Evolutionary conservation across 176 grass and related monocot genomes (phyloP).

Genomic region (Ensete glaucum): DNA sequence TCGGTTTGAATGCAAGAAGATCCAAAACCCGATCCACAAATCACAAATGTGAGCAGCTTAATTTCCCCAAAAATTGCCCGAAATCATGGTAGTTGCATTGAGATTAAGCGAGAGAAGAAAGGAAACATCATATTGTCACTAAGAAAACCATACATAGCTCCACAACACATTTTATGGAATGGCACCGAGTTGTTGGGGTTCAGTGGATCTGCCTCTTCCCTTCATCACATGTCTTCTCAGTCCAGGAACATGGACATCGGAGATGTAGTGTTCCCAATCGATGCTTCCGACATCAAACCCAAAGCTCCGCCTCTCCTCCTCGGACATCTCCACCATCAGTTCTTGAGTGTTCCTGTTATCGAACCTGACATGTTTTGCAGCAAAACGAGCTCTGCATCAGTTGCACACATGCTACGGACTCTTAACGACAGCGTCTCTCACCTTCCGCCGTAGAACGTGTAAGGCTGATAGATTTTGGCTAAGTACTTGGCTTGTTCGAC

Average conservation of each 20-base stretch:
- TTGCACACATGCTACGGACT: too few relatives aligned
- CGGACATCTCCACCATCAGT: slow-evolving; percentile 58
- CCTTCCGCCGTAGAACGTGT: slow-evolving; percentile 90
- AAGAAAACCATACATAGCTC: too few relatives aligned
- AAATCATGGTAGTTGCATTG: too few relatives aligned
- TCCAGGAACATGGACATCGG: slow-evolving; percentile 80
- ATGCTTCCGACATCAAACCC: slow-evolving; percentile 68
- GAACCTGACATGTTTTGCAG: slow-evolving; percentile 39
- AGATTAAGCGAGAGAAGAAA: too few relatives aligned
- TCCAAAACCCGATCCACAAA: too few relatives aligned
- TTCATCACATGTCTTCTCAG: slow-evolving; percentile 84
- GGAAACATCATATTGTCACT: too few relatives aligned
- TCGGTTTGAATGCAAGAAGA: too few relatives aligned
- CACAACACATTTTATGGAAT: not conserved
- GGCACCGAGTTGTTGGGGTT: slow-evolving; percentile 10
- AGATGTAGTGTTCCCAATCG: slow-evolving; percentile 80
- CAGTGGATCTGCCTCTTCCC: slow-evolving; percentile 41
- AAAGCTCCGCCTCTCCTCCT: slow-evolving; percentile 52
- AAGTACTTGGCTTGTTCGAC: slow-evolving; percentile 73
- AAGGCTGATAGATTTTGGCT: slow-evolving; percentile 79
- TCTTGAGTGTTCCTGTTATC: slow-evolving; percentile 54
- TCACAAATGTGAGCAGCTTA: too few relatives aligned
- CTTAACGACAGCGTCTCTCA: slow-evolving; percentile 5
- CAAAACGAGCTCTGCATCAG: too few relatives aligned
- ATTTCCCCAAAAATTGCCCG: too few relatives aligned